Percentiles rank a stretch among this genome's conserved stretches.
Evolutionary conservation across 2,329 filamentous ascomycete genomes (phyloP).

Genomic region (Aspergillus tubingensis): DNA sequence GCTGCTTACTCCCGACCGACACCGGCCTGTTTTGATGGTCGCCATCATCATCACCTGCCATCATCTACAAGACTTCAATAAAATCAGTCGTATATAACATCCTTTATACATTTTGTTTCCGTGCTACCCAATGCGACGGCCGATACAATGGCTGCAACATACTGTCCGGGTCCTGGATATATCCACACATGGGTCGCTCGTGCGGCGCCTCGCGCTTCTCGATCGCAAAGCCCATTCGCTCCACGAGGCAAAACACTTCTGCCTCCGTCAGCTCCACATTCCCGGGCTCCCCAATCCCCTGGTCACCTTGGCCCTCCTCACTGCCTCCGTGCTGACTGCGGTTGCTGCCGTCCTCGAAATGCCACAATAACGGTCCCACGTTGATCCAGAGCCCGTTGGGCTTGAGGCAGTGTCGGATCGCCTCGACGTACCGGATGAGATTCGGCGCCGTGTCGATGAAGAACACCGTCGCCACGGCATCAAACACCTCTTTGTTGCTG

Average conservation of each 20-base stretch:
- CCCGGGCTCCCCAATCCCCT: conserved; percentile 83
- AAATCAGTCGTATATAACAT: neutral
- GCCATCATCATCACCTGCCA: too few relatives aligned
- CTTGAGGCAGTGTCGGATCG: conserved; percentile 75
- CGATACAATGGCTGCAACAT: conserved; percentile 84
- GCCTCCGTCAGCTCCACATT: conserved; percentile 88
- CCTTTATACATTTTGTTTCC: conserved; percentile 54
- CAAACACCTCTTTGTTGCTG: conserved; percentile 64
- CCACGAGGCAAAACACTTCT: conserved; percentile 76
- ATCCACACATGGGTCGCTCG: conserved; percentile 64
- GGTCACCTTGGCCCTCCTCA: conserved; percentile 25
- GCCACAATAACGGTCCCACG: conserved; percentile 88
- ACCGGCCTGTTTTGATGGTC: too few relatives aligned
- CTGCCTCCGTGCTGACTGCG: conserved; percentile 23
- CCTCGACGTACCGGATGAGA: conserved; percentile 82
- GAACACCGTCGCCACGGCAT: conserved; percentile 87
- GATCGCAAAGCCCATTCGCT: conserved; percentile 74
- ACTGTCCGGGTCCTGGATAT: conserved; percentile 80
- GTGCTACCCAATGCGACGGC: conserved; percentile 81
- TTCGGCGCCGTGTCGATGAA: conserved; percentile 98
- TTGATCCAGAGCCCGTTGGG: conserved; percentile 84
- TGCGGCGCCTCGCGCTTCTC: conserved; percentile 62
- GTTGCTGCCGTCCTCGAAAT: conserved; percentile 70
- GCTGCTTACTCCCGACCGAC: too few relatives aligned
- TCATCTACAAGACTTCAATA: neutral